Evolutionary conservation across 768 basidiomycete species (phyloP).

Genomic region (Rhodocollybia butyracea): DNA sequence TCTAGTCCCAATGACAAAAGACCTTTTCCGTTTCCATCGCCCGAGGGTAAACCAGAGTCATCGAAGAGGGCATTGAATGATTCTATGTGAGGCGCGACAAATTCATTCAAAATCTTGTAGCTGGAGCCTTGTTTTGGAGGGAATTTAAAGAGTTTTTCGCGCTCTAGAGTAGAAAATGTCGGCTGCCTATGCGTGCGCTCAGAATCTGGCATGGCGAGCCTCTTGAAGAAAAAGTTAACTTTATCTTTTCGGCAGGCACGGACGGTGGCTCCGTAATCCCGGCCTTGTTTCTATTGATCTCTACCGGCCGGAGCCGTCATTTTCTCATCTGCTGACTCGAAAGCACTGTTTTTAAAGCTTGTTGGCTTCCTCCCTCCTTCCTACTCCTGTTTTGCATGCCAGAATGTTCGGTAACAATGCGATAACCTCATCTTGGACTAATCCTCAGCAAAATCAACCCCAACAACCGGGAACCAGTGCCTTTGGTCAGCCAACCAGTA

Average conservation of each 20-base stretch:
- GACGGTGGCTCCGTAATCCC: too few species aligned
- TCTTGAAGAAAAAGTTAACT: background rate
- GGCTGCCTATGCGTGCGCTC: constrained; percentile 34
- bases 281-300: too few species aligned
- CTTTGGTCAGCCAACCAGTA: constrained; percentile 70
- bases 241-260: too few species aligned
- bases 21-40: constrained; percentile 77
- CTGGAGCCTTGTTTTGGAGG: constrained; percentile 69
- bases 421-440: constrained; percentile 66
- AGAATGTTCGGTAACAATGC: constrained; percentile 58
- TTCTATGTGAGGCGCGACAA: constrained; percentile 91
- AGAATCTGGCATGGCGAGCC: constrained; percentile 53
- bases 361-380: background rate
- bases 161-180: constrained; percentile 78
- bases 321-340: constrained; percentile 4
- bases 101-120: constrained; percentile 84
- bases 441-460: constrained; percentile 51
- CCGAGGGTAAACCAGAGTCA: constrained; percentile 75
- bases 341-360: background rate
- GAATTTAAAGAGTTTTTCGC: constrained; percentile 75
- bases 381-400: background rate
- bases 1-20: constrained; percentile 73
- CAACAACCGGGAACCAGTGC: constrained; percentile 34
- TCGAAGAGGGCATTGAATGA: constrained; percentile 97
- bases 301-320: too few species aligned